Evolutionary conservation across 1,284 basidiomycete genomes (phyloP), one percentile per base, ranked within the genome.

Genomic region (Retiboletus flavoniger): DNA sequence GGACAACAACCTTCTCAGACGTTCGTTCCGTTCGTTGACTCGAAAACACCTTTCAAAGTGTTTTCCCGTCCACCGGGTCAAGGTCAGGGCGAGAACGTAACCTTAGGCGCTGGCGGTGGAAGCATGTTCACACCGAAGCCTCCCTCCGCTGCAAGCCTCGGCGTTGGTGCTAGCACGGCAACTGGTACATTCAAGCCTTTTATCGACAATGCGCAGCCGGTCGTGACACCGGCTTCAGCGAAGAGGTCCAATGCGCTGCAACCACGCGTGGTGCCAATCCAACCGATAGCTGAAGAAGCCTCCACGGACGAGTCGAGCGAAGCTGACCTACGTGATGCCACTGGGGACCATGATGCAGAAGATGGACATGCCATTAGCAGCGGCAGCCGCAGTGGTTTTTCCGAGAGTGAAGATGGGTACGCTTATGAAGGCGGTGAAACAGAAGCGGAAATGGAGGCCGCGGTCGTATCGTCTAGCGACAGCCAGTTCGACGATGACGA

Each of bases 11-110:
- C 56, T 14, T 39, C 65, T 42, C 69, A 71, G 42, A 31, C 71
- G 3, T 82, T 84, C 63, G 75, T 73, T 32, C 81, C 84, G 0
- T 81, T 83, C 56, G 72, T 75, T 11, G 82, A 83, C 51, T 59
- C 75, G 16, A 75, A 77, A 55, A 79, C 82, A 10, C 83, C 85
- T 3, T 85, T 85, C 73, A 87, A 82, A 60, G 88, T 89, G 19
- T 89, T 89, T 69, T 87, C 81, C 56, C 78, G 84, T 29, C 87
- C 87, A 13, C 81, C 32, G 67, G 78, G 56, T 43, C 67, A 64
- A 40, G 56, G 56, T 39, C 76, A 77, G 45, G 69, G 72, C 29
- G 72, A 74, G 42, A 78, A 74, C 57, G 64, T 67, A 5, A 41
- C 42, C 39, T 34, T 46, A 4, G 53, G 56, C 32, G 26, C 55